Conservation (phyloP, 169 alveolate species). For the Plasmodium gallinaceum region DNA sequence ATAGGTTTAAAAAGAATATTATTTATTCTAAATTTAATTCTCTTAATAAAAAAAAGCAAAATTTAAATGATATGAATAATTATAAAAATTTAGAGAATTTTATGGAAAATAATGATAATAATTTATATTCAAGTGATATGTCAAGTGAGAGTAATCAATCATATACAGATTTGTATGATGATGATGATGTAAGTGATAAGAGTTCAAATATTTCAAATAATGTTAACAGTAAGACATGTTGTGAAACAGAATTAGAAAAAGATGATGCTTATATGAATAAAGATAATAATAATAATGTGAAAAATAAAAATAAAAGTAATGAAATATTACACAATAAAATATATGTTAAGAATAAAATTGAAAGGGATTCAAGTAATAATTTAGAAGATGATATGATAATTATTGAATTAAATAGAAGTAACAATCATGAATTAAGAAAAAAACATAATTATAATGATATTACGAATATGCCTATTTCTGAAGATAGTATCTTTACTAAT, state of each 20-base stretch:
- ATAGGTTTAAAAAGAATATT: neutral
- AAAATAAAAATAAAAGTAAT: neutral
- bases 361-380: neutral
- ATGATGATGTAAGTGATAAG: slow-evolving; percentile 15
- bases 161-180: slow-evolving; percentile 45
- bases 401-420: neutral
- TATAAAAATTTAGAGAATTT: neutral
- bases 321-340: neutral
- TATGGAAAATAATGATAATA: slow-evolving; percentile 1
- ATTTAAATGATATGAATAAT: neutral
- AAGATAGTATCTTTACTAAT: no score
- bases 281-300: neutral
- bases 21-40: neutral
- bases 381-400: neutral
- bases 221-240: neutral
- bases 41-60: neutral
- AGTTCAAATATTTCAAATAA: slow-evolving; percentile 9
- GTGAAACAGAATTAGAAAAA: neutral
- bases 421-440: no score
- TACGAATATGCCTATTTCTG: no score
- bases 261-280: neutral
- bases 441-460: no score
- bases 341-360: neutral
- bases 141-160: slow-evolving; percentile 42
- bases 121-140: slow-evolving; percentile 37